Percentiles rank a stretch among this genome's conserved stretches.
These are phyloP conservation scores for Xylariaceae sp. DNA, from an alignment of 2,329 filamentous ascomycete species.

Conservation along the genomic window DNA sequence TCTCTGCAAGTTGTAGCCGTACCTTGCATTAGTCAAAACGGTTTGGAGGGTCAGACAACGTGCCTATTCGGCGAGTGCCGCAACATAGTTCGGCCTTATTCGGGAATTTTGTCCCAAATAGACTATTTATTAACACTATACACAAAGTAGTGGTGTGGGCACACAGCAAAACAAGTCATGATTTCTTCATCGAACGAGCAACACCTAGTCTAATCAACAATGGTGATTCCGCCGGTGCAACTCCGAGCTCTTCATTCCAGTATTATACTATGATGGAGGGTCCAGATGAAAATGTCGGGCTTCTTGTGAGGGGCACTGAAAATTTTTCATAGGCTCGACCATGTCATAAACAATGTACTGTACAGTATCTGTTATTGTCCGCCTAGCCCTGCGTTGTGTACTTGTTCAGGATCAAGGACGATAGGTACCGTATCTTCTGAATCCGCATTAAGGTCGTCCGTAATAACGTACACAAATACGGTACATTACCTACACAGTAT, in stretches of 20 bases:
- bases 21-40: conserved; percentile 30
- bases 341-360: not conserved
- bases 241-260: not conserved
- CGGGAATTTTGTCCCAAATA: conserved; percentile 6
- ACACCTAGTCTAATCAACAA: too few species aligned
- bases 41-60: conserved; percentile 23
- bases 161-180: not conserved
- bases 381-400: too few species aligned
- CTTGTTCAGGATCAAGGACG: too few species aligned
- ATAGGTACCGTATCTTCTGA: too few species aligned
- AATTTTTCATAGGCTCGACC: conserved; percentile 1
- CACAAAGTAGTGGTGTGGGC: not conserved
- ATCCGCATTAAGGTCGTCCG: too few species aligned
- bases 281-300: not conserved
- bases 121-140: not conserved
- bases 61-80: conserved; percentile 25
- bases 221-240: not conserved
- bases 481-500: too few species aligned
- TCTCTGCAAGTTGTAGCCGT: conserved; percentile 26
- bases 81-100: conserved; percentile 6
- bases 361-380: too few species aligned
- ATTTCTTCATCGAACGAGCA: too few species aligned
- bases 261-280: conserved; percentile 6
- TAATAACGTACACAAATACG: too few species aligned
- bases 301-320: conserved; percentile 11